Evolutionary conservation across 2,329 filamentous ascomycete genomes (phyloP), one percentile per base, ranked within the genome.

Genomic region (Cladobotryum protrusum): DNA sequence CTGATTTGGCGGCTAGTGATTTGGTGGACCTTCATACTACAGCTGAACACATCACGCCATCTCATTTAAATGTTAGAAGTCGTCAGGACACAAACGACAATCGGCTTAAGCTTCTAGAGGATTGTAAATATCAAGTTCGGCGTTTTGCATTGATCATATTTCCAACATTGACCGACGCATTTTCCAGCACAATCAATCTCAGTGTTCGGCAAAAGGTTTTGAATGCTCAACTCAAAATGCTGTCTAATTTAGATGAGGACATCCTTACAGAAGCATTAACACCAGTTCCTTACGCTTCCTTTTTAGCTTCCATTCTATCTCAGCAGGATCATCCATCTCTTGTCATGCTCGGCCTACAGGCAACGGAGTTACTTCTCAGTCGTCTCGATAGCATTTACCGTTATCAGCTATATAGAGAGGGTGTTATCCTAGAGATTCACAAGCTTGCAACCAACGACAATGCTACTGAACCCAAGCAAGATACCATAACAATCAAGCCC

Each of bases 361-460:
- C 91, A 35, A 88, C 92, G 0, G 91, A 96, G 65, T 75, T 99
- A 5, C 78, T 99, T 1, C 78, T 96, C 52, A 85, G 84, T 60
- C 84, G 95, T 15, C 74, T 99, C 5, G 89, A 91, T 55, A 78
- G 85, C 18, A 87, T 97, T 29, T 99, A 99, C 63, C 85, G 89
- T 20, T 95, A 96, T 61, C 95, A 99, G 60, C 92, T 99, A 59
- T 95, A 99, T 63, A 87, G 93, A 0, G 95, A 99, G 70, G 93
- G 93, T 34, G 93, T 99, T 40, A 91, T 97, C 58, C 78, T 86
- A 2, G 92, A 99, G 65, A 95, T 99, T 46, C 78, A 83, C 29
- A 92, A 90, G 62, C 74, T 99, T 32, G 85, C 89, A 1, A 76
- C 70, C 46, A 67, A 74, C 45, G 72, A 78, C 46, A 59, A 66